Percentiles rank a stretch among this genome's conserved stretches.
Conservation (phyloP, 2,329 filamentous ascomycete genomes). For the Ustulina deusta region DNA sequence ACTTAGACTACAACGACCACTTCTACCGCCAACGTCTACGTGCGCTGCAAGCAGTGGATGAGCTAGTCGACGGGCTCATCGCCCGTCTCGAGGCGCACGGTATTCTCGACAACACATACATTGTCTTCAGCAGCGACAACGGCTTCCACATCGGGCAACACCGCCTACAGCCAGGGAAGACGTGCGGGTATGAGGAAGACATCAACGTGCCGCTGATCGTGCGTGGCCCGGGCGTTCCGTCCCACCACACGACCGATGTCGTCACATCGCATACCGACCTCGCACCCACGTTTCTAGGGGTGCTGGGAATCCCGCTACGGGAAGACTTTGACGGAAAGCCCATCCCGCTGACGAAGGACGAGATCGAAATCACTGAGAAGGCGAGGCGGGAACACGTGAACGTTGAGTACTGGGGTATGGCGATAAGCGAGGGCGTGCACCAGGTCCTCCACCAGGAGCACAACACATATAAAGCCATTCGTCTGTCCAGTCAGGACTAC, state of each 20-base stretch:
- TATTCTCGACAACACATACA: conserved; percentile 71
- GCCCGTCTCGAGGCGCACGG: conserved; percentile 61
- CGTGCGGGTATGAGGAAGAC: conserved; percentile 69
- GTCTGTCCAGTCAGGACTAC: conserved; percentile 60
- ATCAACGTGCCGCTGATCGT: conserved; percentile 70
- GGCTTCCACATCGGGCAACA: conserved; percentile 70
- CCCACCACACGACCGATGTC: conserved; percentile 55
- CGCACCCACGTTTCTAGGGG: conserved; percentile 64
- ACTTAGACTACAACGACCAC: conserved; percentile 61
- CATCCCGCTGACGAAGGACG: conserved; percentile 56
- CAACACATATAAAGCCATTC: conserved; percentile 68
- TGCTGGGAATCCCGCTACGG: conserved; percentile 55
- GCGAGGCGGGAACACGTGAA: conserved; percentile 60
- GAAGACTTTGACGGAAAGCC: conserved; percentile 64
- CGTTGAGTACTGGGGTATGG: conserved; percentile 64
- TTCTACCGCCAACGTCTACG: conserved; percentile 66
- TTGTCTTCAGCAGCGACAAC: conserved; percentile 70
- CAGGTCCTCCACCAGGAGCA: conserved; percentile 33
- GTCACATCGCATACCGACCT: conserved; percentile 69
- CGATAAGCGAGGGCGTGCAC: conserved; percentile 40
- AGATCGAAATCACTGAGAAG: conserved; percentile 36
- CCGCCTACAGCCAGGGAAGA: conserved; percentile 68
- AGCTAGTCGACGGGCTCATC: conserved; percentile 61
- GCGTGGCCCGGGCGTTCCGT: conserved; percentile 66
- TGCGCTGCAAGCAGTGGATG: conserved; percentile 66